phyloP scores from a whole-genome alignment of 345 rosid genomes.

The Lenwebbia sp. region DNA sequence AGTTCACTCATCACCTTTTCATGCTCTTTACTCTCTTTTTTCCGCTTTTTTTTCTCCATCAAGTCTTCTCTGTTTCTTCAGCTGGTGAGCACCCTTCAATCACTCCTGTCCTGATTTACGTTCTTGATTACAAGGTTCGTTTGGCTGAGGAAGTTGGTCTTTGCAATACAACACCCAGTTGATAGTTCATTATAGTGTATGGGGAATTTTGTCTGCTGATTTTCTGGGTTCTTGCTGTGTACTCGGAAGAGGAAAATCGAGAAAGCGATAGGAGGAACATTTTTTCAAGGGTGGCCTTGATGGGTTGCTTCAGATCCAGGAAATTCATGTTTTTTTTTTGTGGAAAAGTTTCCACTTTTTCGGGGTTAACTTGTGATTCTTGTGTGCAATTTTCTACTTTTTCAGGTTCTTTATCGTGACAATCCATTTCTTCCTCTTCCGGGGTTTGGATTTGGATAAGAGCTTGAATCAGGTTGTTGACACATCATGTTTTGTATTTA shows the following conservation, averaged over 20 bases:
- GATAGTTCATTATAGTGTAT: neutral
- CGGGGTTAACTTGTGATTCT: constrained; percentile 17
- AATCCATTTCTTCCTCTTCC: constrained; percentile 7
- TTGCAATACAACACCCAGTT: neutral
- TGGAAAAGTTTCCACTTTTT: constrained; percentile 18
- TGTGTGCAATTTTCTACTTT: constrained; percentile 9
- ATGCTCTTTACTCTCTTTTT: neutral
- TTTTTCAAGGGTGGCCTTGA: constrained; percentile 14
- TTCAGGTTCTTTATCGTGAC: constrained; percentile 18
- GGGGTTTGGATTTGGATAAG: constrained; percentile 4
- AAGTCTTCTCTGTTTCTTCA: constrained; percentile 16
- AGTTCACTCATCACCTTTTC: neutral
- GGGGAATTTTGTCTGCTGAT: neutral
- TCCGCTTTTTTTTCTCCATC: neutral
- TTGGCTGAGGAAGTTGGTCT: neutral
- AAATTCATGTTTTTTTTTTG: constrained; percentile 14
- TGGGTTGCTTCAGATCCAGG: constrained; percentile 53
- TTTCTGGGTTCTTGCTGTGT: neutral
- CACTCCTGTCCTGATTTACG: neutral
- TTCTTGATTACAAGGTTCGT: neutral
- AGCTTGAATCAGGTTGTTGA: constrained; percentile 13
- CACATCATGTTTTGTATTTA: constrained; percentile 7
- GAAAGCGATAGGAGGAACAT: constrained; percentile 5
- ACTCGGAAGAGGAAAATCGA: neutral
- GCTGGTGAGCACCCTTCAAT: constrained; percentile 13